Evolutionary conservation across 177 flowering plant species (phyloP), one percentile per base, ranked within the genome.

Genomic region (Vitis hybrid): DNA sequence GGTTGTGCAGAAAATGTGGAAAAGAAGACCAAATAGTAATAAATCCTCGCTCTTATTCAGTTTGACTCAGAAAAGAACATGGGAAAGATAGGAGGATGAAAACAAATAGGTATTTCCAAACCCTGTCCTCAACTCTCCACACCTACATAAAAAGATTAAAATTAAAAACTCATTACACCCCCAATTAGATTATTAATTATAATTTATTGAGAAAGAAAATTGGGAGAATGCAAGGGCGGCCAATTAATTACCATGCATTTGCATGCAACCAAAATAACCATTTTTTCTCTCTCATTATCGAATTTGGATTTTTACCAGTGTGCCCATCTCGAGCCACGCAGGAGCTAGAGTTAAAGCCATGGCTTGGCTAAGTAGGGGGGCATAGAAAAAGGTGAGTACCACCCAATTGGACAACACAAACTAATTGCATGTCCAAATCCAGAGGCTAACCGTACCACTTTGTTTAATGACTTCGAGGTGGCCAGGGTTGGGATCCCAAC

Each of bases 401-500:
- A 75, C 79, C 79, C 70, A 67, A 73, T 70, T 73, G 77, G 73
- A 73, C 68, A 75, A 73, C 75, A 78, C 67, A 69, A 62, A 78
- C 69, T 70, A 70, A 66, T 72, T 71, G 6, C 64, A 56, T 63
- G 62, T 72, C 72, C 79, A 79, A 78, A 75, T 77, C 78, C 76
- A 75, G 72, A 77, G 70, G 76, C 70, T 64, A 70, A 62, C 52
- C 63, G 58, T 73, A 68, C 75, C 48, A 7, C 27, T 62, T 72
- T 52, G 54, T 78, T 80, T 68, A 74, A 65, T 73, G n/a, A 65
- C 60, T 81, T 73, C 78, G 64, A 76, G 82, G 81, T 81, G 79
- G 79, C 71, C 74, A 73, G 76, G 71, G 66, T 83, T 74, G 79
- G 81, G 86, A 83, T 83, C 83, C 76, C 79, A 69, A 76, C 70